These are phyloP conservation scores for Trichosporon sp. DNA, from an alignment of 1,284 basidiomycete genomes.

Conservation along the genomic window DNA sequence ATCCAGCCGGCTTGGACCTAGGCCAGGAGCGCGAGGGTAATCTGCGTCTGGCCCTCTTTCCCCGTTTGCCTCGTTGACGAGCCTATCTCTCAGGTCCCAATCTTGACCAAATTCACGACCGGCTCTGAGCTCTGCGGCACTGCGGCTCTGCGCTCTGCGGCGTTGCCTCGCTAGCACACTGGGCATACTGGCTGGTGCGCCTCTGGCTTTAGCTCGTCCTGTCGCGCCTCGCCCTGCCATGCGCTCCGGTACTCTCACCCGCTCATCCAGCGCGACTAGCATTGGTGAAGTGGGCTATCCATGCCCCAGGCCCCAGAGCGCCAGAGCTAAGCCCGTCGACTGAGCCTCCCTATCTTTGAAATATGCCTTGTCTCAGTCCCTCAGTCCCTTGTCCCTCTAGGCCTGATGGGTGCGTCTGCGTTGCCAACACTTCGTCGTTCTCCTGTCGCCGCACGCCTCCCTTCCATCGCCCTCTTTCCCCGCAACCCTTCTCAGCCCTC, in stretches of 20 bases:
- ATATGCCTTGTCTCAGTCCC: not conserved
- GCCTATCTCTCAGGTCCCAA: not conserved
- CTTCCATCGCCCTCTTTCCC: not conserved
- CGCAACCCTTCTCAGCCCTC: not conserved
- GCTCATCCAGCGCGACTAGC: not conserved
- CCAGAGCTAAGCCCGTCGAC: not conserved
- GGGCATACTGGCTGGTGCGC: not conserved
- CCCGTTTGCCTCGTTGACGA: not conserved
- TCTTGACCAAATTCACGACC: not conserved
- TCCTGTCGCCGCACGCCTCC: not conserved
- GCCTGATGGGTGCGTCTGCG: not conserved
- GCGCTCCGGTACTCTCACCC: not conserved
- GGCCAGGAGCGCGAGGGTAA: too few species aligned
- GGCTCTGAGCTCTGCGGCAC: not conserved
- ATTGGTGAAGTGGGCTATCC: not conserved
- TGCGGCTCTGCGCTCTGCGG: not conserved
- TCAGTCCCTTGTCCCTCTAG: not conserved
- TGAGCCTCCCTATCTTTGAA: not conserved
- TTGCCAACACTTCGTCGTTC: not conserved
- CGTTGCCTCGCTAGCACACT: not conserved
- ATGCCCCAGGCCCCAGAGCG: not conserved
- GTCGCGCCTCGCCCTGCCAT: not conserved
- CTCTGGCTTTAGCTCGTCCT: not conserved
- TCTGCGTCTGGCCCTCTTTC: not conserved
- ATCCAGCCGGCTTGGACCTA: not conserved